These are phyloP conservation scores for Fusarium cyanostomum DNA, from an alignment of 2,329 filamentous ascomycete genomes.

Conservation along the genomic window DNA sequence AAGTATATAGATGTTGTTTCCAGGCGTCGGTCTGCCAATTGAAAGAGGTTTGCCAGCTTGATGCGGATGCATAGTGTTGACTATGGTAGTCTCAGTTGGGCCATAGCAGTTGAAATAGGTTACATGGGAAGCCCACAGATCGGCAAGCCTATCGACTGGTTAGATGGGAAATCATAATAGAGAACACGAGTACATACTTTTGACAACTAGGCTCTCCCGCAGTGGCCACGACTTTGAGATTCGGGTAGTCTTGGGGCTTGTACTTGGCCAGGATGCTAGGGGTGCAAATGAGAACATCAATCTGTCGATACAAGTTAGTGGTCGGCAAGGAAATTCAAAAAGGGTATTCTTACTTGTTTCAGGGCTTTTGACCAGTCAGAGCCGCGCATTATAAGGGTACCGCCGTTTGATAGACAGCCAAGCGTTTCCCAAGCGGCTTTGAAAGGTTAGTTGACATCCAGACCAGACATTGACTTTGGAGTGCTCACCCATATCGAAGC, in stretches of 20 bases:
- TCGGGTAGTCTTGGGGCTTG: constrained; percentile 55
- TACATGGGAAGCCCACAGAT: constrained; percentile 60
- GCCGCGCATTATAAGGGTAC: constrained; percentile 62
- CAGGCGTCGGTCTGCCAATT: constrained; percentile 65
- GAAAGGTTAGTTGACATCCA: background rate
- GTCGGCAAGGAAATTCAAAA: accelerated
- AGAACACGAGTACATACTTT: constrained; percentile 42
- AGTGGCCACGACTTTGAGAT: constrained; percentile 61
- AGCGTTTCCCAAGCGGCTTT: constrained; percentile 68
- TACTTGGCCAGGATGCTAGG: constrained; percentile 64
- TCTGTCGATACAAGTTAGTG: constrained; percentile 40
- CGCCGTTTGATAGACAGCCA: constrained; percentile 64
- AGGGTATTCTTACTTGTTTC: constrained; percentile 48
- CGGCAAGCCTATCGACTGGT: constrained; percentile 52
- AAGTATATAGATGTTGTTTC: constrained; percentile 65
- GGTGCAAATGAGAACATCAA: constrained; percentile 65
- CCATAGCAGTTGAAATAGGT: constrained; percentile 67
- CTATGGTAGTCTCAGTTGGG: constrained; percentile 67
- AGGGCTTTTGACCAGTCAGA: constrained; percentile 60
- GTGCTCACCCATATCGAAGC: constrained; percentile 68
- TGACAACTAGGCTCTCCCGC: constrained; percentile 63
- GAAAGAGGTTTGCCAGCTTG: constrained; percentile 57
- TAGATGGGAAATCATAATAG: background rate
- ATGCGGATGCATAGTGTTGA: constrained; percentile 59
- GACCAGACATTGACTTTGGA: background rate